These are phyloP conservation scores for Vitis amurensis DNA, from an alignment of 164 flowering plant genomes.

Conservation along the genomic window DNA sequence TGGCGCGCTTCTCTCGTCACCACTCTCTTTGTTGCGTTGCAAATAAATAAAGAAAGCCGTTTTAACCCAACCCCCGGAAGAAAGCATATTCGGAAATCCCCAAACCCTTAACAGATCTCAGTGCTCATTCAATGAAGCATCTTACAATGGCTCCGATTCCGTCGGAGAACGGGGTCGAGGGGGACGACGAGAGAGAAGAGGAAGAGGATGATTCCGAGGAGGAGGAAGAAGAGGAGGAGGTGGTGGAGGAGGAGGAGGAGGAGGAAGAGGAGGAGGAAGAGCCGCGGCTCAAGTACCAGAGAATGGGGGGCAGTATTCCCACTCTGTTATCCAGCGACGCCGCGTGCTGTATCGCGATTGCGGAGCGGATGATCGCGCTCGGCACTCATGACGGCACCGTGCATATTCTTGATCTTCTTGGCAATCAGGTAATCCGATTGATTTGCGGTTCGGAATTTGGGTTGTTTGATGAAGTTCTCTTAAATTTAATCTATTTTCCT, in stretches of 20 bases:
- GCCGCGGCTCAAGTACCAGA: conserved; percentile 95
- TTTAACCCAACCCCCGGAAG: too few species aligned
- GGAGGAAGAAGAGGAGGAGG: conserved; percentile 50
- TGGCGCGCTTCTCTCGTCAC: background rate
- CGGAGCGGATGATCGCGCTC: conserved; percentile 97
- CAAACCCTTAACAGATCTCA: too few species aligned
- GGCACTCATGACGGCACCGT: conserved; percentile 91
- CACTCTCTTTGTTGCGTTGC: background rate
- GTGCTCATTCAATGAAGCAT: background rate
- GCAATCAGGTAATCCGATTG: conserved; percentile 66
- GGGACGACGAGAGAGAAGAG: conserved; percentile 75
- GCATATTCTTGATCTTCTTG: conserved; percentile 93
- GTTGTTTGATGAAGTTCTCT: background rate
- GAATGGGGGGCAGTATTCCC: conserved; percentile 95
- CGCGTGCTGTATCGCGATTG: conserved; percentile 85
- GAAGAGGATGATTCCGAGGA: conserved; percentile 48
- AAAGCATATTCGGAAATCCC: too few species aligned
- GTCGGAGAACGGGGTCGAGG: conserved; percentile 78
- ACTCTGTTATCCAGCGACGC: conserved; percentile 69
- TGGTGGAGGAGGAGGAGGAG: conserved; percentile 41
- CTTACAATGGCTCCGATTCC: conserved; percentile 45
- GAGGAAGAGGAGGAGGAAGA: conserved; percentile 93
- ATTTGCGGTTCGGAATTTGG: background rate
- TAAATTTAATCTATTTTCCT: background rate
- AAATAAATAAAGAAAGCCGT: background rate